A percentile compares a stretch with the other conserved stretches of the same genome.
Conservation (phyloP, 2,329 filamentous ascomycete species). For the Pseudogymnoascus sp. region DNA sequence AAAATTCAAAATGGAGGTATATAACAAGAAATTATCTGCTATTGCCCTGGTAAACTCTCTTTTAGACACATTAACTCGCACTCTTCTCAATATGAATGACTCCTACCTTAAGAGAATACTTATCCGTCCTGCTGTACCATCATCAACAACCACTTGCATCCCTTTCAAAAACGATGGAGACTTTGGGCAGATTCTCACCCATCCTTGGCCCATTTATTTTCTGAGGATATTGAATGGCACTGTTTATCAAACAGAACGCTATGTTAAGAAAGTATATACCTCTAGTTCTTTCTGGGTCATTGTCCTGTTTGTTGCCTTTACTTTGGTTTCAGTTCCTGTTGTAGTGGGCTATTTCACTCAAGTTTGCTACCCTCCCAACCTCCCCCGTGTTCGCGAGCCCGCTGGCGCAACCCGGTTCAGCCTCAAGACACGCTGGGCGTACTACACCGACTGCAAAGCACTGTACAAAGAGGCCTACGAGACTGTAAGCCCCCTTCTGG, state of each 20-base stretch:
- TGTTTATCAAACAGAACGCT: not conserved
- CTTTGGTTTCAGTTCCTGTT: not conserved
- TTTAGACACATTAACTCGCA: not conserved
- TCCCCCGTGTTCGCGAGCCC: constrained; percentile 26
- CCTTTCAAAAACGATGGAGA: not conserved
- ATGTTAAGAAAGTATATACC: not conserved
- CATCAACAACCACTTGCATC: not conserved
- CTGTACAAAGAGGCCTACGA: constrained; percentile 29
- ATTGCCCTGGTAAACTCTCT: not conserved
- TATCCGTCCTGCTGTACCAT: not conserved
- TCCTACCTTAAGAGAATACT: not conserved
- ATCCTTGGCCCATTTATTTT: not conserved
- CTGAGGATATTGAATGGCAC: not conserved
- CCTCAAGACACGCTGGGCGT: constrained; percentile 25
- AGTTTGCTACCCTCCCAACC: constrained; percentile 16
- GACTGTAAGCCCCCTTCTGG: constrained; percentile 15
- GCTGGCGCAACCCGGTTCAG: constrained; percentile 26
- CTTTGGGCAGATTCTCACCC: not conserved
- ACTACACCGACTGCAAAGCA: constrained; percentile 27
- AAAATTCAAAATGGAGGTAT: not conserved
- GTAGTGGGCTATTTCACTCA: not conserved
- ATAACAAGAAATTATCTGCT: not conserved
- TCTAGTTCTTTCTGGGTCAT: not conserved
- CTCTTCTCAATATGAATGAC: not conserved
- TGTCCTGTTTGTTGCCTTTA: not conserved